These are phyloP conservation scores for Blastobotrys proliferans DNA, from an alignment of 1,139 yeast species.

Conservation along the genomic window DNA sequence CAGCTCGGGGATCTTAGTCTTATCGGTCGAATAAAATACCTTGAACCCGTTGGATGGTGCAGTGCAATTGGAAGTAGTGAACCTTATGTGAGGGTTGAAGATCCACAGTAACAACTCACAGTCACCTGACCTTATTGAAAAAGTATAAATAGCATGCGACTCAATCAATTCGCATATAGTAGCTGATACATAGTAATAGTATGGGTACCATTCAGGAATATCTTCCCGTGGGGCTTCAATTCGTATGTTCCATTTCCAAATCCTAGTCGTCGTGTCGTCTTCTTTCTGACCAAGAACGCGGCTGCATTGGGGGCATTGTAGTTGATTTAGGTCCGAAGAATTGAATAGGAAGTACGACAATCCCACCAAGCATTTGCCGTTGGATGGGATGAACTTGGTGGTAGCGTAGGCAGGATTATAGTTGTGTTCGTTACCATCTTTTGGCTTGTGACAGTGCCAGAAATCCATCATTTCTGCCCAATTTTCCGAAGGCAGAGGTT, in stretches of 20 bases:
- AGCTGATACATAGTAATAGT: conserved; percentile 25
- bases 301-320: conserved; percentile 18
- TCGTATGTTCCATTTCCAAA: conserved; percentile 59
- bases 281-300: conserved; percentile 20
- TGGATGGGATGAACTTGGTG: conserved; percentile 44
- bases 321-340: conserved; percentile 24
- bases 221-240: conserved; percentile 23
- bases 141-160: conserved; percentile 37
- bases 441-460: conserved; percentile 97
- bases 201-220: conserved; percentile 23
- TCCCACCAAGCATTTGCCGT: conserved; percentile 50
- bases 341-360: conserved; percentile 51
- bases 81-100: conserved; percentile 47
- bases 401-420: conserved; percentile 27
- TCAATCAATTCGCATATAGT: conserved; percentile 29
- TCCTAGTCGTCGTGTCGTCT: conserved; percentile 31
- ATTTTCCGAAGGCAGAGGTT: conserved; percentile 81
- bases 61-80: conserved; percentile 30
- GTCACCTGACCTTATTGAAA: conserved; percentile 23
- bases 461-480: conserved; percentile 94
- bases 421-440: conserved; percentile 27
- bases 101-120: conserved; percentile 49
- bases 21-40: conserved; percentile 37
- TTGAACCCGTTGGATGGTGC: conserved; percentile 37
- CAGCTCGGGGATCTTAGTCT: conserved; percentile 25